Percentiles rank a stretch among this genome's conserved stretches.
Conservation (phyloP, 2,329 filamentous ascomycete species). For the Penicillium hesseltinei region DNA sequence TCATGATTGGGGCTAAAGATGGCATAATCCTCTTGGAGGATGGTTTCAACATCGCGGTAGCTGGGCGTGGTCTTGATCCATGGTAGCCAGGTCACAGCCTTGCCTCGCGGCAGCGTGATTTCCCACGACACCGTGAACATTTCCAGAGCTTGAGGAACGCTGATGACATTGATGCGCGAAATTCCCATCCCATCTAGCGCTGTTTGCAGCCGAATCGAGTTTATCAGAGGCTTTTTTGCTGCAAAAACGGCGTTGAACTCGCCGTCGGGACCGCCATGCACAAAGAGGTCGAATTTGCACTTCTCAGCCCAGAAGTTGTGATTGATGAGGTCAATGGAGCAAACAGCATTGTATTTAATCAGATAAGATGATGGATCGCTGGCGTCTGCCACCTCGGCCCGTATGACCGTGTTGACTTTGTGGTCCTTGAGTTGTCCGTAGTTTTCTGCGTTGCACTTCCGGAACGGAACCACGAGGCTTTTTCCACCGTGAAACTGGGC, state of each 20-base stretch:
- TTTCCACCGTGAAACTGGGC: conserved; percentile 27
- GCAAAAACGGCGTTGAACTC: conserved; percentile 23
- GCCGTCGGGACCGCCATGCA: conserved; percentile 33
- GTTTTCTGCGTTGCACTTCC: conserved; percentile 24
- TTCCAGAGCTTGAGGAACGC: conserved; percentile 23
- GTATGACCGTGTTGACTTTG: conserved; percentile 20
- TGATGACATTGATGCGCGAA: conserved; percentile 25
- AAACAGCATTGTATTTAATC: conserved; percentile 29
- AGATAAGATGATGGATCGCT: not conserved
- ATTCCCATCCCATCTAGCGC: conserved; percentile 13
- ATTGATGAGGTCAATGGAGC: conserved; percentile 29
- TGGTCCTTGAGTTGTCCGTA: conserved; percentile 34
- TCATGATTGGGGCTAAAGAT: not conserved
- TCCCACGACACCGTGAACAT: conserved; percentile 31
- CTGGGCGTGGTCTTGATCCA: conserved; percentile 19
- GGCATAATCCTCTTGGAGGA: conserved; percentile 5
- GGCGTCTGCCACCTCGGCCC: conserved; percentile 3
- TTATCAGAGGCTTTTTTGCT: conserved; percentile 7
- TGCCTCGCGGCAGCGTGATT: conserved; percentile 10
- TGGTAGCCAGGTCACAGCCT: conserved; percentile 27
- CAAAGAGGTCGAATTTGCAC: conserved; percentile 29
- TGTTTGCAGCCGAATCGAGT: conserved; percentile 21
- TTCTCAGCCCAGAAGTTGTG: conserved; percentile 31
- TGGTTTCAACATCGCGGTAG: not conserved
- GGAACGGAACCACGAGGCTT: conserved; percentile 29